Percentiles rank a stretch among this genome's conserved stretches.
Evolutionary conservation across 768 basidiomycete species (phyloP).

Genomic region (Coprinopsis sp.): DNA sequence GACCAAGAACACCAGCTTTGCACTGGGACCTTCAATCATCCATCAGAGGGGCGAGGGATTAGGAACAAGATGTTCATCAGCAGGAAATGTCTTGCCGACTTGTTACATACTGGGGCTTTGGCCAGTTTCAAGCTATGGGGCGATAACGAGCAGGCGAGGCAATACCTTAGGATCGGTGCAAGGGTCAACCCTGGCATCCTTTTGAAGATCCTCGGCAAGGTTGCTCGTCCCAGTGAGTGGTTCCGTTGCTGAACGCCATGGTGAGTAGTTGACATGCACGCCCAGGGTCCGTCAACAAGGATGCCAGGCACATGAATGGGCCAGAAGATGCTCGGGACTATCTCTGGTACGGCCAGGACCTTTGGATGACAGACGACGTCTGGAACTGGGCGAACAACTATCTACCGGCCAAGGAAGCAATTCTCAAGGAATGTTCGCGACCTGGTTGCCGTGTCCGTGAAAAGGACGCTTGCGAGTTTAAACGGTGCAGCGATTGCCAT

Average conservation of each 20-base stretch:
- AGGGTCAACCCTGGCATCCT: conserved; percentile 30
- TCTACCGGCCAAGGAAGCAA: conserved; percentile 24
- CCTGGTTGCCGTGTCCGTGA: conserved; percentile 28
- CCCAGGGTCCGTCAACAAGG: conserved; percentile 26
- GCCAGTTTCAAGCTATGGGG: conserved; percentile 39
- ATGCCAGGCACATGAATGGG: conserved; percentile 28
- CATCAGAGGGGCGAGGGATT: too few relatives aligned
- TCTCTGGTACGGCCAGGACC: conserved; percentile 38
- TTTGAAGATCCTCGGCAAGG: conserved; percentile 34
- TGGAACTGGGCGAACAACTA: conserved; percentile 42
- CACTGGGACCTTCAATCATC: too few relatives aligned
- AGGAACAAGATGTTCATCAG: background rate
- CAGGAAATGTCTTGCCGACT: conserved; percentile 10
- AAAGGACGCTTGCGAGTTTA: conserved; percentile 30
- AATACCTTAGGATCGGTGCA: conserved; percentile 35
- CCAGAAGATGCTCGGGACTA: conserved; percentile 44
- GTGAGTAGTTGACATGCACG: background rate
- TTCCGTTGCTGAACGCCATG: background rate
- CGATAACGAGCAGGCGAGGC: conserved; percentile 32
- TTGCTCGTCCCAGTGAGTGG: conserved; percentile 31
- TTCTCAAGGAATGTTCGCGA: conserved; percentile 32
- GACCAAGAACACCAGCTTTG: too few relatives aligned
- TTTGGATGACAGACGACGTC: conserved; percentile 38
- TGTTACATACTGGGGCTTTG: conserved; percentile 36
- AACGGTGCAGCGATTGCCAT: conserved; percentile 36